phyloP scores from a whole-genome alignment of 176 grass and related monocot genomes.

The Secale cereale region DNA sequence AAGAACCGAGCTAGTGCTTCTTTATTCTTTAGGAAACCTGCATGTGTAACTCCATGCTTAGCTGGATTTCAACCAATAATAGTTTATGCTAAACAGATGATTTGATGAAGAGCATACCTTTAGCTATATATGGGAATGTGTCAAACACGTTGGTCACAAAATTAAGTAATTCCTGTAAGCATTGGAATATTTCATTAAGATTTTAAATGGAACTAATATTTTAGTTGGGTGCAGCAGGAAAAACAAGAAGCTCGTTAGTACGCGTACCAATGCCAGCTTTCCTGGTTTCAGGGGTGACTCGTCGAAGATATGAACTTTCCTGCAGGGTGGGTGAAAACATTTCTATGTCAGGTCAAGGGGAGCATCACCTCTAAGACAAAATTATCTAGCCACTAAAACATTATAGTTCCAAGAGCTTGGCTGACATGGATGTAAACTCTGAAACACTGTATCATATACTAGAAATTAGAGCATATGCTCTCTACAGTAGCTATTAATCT shows the following conservation, averaged over 20 bases:
- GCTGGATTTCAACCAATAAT: not conserved
- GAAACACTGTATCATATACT: not conserved
- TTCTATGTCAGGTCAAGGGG: not conserved
- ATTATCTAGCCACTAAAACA: not conserved
- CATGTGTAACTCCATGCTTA: constrained; percentile 23
- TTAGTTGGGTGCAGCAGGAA: not conserved
- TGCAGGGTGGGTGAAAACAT: constrained; percentile 28
- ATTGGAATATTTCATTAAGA: constrained; percentile 16
- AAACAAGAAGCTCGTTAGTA: not conserved
- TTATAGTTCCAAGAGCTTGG: not conserved
- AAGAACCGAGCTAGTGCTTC: constrained; percentile 32
- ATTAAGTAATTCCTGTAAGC: constrained; percentile 64
- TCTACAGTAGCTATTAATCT: not conserved
- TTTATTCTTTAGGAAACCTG: constrained; percentile 61
- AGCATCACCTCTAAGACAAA: not conserved
- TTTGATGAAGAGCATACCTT: constrained; percentile 38
- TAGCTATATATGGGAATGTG: constrained; percentile 52
- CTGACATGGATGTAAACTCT: not conserved
- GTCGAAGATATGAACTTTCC: constrained; percentile 61
- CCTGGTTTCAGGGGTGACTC: constrained; percentile 72
- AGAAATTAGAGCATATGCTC: not conserved
- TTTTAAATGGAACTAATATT: constrained; percentile 1
- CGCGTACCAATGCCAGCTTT: constrained; percentile 53
- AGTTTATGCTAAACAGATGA: not conserved
- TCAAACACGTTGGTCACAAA: constrained; percentile 47